Evolutionary conservation across 768 basidiomycete species (phyloP).

Genomic region (Krasilnikovozyma curviuscula): DNA sequence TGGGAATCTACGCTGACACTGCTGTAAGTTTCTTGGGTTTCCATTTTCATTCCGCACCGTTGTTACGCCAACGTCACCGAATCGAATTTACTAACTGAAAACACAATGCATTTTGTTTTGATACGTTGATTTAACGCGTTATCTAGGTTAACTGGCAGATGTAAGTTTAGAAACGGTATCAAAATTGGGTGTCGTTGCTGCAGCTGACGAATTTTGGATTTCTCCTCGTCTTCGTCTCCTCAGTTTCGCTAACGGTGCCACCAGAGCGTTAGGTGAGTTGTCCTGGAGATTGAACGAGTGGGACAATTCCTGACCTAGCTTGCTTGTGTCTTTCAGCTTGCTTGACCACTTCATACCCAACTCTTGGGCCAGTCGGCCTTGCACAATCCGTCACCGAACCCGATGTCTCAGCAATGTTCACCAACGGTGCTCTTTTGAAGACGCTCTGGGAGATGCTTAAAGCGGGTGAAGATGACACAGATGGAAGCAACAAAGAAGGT

Average conservation of each 20-base stretch:
- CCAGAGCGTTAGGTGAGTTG: too few species aligned
- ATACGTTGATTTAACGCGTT: background rate
- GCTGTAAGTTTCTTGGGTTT: conserved; percentile 2
- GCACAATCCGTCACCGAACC: conserved; percentile 81
- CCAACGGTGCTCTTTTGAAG: conserved; percentile 58
- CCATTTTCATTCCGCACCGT: background rate
- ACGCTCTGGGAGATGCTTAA: background rate
- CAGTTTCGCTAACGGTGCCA: too few species aligned
- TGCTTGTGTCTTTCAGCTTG: too few species aligned
- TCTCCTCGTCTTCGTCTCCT: too few species aligned
- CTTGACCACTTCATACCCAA: too few species aligned
- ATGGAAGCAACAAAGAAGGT: conserved; percentile 8
- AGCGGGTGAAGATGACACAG: background rate
- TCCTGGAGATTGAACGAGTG: conserved; percentile 19
- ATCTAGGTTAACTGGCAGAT: conserved; percentile 21
- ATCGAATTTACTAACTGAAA: too few species aligned
- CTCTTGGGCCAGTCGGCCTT: too few species aligned
- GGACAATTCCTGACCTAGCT: too few species aligned
- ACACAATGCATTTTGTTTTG: background rate
- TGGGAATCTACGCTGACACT: conserved; percentile 25
- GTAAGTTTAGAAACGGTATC: too few species aligned
- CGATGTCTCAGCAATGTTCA: conserved; percentile 63
- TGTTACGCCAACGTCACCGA: too few species aligned
- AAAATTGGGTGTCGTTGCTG: too few species aligned
- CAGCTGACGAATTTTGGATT: too few species aligned